Percentiles rank a stretch among this genome's conserved stretches.
phyloP scores from a whole-genome alignment of 2,329 filamentous ascomycete species.

The Phoma sp. region DNA sequence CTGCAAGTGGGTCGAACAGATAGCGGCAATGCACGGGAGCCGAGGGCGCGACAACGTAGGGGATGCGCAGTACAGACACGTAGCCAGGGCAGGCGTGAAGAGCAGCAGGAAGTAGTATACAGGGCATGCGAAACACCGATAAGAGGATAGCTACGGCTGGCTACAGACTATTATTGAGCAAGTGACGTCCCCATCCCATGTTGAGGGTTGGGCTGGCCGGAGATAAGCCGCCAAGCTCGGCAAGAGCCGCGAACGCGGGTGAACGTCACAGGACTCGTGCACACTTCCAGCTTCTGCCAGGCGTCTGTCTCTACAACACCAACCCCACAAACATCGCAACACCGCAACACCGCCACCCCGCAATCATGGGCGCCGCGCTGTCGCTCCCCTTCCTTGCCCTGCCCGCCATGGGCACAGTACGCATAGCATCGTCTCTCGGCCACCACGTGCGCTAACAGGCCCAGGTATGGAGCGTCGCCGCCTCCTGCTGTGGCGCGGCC shows the following conservation, averaged over 20 bases:
- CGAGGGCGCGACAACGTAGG: neutral
- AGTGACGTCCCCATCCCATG: neutral
- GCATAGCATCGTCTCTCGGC: conserved; percentile 44
- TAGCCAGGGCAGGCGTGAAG: neutral
- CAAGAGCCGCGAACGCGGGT: conserved; percentile 14
- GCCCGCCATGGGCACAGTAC: conserved; percentile 83
- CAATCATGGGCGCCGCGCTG: conserved; percentile 83
- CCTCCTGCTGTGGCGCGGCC: conserved; percentile 94
- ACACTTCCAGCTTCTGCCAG: neutral
- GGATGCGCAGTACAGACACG: neutral
- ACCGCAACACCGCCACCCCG: conserved; percentile 20
- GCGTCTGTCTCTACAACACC: conserved; percentile 2
- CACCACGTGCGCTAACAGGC: conserved; percentile 29
- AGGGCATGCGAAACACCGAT: neutral
- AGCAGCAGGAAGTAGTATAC: neutral
- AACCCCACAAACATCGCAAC: conserved; percentile 13
- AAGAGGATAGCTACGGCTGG: neutral
- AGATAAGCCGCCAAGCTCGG: conserved; percentile 30
- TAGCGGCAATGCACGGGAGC: conserved; percentile 15
- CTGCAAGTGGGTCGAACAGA: conserved; percentile 20
- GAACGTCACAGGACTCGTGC: conserved; percentile 23
- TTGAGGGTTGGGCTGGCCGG: conserved; percentile 13
- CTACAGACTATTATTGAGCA: neutral
- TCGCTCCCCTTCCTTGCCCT: conserved; percentile 89
- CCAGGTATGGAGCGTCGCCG: conserved; percentile 77